phyloP scores from a whole-genome alignment of 164 flowering plant genomes.

The Akebia trifoliata region DNA sequence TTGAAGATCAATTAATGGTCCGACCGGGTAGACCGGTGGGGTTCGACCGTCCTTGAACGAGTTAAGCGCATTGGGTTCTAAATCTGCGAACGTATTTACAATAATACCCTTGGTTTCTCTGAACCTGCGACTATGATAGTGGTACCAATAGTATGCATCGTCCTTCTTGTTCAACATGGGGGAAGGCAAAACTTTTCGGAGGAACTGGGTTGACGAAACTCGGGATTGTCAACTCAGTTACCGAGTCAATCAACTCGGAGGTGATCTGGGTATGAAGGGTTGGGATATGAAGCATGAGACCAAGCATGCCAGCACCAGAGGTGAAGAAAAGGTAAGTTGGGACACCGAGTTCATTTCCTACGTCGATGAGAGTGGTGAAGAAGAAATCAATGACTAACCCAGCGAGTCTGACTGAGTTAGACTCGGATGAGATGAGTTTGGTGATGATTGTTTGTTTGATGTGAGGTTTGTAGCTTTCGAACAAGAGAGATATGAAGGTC shows the following conservation, averaged over 20 bases:
- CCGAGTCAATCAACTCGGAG: constrained; percentile 13
- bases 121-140: constrained; percentile 11
- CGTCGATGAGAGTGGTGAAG: constrained; percentile 30
- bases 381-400: constrained; percentile 25
- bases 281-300: constrained; percentile 24
- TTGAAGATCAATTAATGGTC: constrained; percentile 23
- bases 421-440: background rate
- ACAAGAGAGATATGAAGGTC: constrained; percentile 2
- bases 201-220: constrained; percentile 17
- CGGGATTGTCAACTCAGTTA: constrained; percentile 14
- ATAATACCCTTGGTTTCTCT: constrained; percentile 29
- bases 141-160: background rate
- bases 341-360: constrained; percentile 29
- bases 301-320: constrained; percentile 20
- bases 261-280: background rate
- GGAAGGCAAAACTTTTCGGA: constrained; percentile 11
- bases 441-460: constrained; percentile 11
- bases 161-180: constrained; percentile 2
- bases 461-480: constrained; percentile 11
- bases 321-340: constrained; percentile 37
- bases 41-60: background rate
- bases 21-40: constrained; percentile 33
- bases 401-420: background rate
- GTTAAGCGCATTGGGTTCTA: constrained; percentile 15
- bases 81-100: constrained; percentile 30